Conservation (phyloP, 2,329 filamentous ascomycete species). For the Aureobasidium mangrovei region DNA sequence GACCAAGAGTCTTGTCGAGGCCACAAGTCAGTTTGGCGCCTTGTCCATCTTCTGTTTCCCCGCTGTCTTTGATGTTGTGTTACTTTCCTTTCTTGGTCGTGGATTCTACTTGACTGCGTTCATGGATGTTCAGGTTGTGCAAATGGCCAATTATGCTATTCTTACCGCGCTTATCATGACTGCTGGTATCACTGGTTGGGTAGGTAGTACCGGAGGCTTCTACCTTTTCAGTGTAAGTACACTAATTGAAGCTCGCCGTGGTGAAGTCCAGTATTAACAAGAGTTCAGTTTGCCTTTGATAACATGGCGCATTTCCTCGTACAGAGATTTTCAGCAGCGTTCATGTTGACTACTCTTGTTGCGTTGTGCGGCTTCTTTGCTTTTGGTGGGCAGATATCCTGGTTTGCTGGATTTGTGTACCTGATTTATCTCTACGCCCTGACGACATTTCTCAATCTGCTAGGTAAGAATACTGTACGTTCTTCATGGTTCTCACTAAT, state of each 20-base stretch:
- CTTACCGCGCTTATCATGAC: slow-evolving; percentile 41
- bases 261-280: background rate
- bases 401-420: slow-evolving; percentile 43
- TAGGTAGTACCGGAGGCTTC: slow-evolving; percentile 54
- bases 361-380: slow-evolving; percentile 17
- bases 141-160: slow-evolving; percentile 17
- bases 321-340: slow-evolving; percentile 15
- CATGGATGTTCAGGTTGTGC: slow-evolving; percentile 34
- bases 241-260: background rate
- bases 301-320: slow-evolving; percentile 18
- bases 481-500: background rate
- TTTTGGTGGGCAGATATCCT: slow-evolving; percentile 14
- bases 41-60: slow-evolving; percentile 50
- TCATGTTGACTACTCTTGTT: slow-evolving; percentile 15
- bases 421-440: slow-evolving; percentile 51
- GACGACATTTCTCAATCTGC: slow-evolving; percentile 50
- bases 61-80: slow-evolving; percentile 51
- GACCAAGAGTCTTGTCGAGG: background rate
- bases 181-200: slow-evolving; percentile 55
- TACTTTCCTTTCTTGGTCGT: slow-evolving; percentile 50
- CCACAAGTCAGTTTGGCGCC: slow-evolving; percentile 14
- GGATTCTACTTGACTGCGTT: slow-evolving; percentile 52
- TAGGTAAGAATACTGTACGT: slow-evolving; percentile 23
- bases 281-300: slow-evolving; percentile 15
- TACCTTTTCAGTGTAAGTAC: slow-evolving; percentile 32